A percentile compares a stretch with the other conserved stretches of the same genome.
Evolutionary conservation across 1,284 basidiomycete genomes (phyloP).

Genomic region (Ganoderma resinaceum): DNA sequence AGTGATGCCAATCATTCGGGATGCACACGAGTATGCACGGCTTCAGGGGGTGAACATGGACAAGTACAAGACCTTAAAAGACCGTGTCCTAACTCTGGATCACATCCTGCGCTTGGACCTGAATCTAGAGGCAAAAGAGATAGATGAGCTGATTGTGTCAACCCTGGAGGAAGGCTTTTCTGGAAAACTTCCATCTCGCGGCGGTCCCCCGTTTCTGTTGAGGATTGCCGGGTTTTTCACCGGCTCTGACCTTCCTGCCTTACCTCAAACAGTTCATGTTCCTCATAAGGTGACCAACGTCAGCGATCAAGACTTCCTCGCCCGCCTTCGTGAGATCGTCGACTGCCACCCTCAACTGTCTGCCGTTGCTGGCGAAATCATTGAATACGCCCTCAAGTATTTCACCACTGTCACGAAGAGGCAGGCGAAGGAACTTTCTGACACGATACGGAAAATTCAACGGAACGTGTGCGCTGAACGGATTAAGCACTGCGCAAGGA

Average conservation of each 20-base stretch:
- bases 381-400: background rate
- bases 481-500: conserved; percentile 16
- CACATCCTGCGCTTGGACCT: background rate
- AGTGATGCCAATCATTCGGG: too few relatives aligned
- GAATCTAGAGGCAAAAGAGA: too few relatives aligned
- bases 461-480: conserved; percentile 19
- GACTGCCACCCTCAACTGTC: background rate
- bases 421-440: conserved; percentile 13
- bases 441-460: conserved; percentile 31
- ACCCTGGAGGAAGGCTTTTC: too few relatives aligned
- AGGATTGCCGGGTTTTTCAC: background rate
- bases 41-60: background rate
- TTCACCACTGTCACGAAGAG: conserved; percentile 15
- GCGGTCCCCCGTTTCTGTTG: too few relatives aligned
- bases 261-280: background rate
- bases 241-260: background rate
- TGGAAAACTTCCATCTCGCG: too few relatives aligned
- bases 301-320: conserved; percentile 8
- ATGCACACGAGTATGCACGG: too few relatives aligned
- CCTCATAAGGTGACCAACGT: background rate
- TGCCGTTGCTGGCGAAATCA: too few relatives aligned
- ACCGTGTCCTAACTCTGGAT: conserved; percentile 10
- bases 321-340: background rate
- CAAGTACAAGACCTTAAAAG: conserved; percentile 9
- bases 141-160: too few relatives aligned